Evolutionary conservation across 2,329 filamentous ascomycete species (phyloP).

Genomic region (Sclerotiophoma versabilis): DNA sequence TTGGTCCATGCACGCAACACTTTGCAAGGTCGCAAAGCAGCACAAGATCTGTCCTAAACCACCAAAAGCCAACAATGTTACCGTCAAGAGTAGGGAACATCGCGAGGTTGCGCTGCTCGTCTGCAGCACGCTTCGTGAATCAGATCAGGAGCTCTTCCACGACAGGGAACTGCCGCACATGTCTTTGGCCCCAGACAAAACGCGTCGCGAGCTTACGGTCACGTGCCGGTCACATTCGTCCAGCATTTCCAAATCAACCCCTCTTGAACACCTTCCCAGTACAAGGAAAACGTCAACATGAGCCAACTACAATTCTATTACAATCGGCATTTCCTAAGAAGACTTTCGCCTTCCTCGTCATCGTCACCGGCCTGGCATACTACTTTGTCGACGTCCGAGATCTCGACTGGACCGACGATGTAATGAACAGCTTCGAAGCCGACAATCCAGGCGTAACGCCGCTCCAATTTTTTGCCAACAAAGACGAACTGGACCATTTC

Average conservation of each 20-base stretch:
- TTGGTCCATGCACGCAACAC: conserved; percentile 5
- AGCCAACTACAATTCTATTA: conserved; percentile 6
- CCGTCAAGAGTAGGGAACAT: neutral
- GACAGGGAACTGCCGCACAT: neutral
- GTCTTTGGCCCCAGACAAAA: neutral
- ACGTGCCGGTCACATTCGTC: conserved; percentile 7
- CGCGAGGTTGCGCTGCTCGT: neutral
- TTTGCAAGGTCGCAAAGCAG: neutral
- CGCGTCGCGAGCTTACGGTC: conserved; percentile 12
- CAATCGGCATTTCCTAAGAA: conserved; percentile 45
- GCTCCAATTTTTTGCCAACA: conserved; percentile 36
- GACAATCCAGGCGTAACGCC: conserved; percentile 27
- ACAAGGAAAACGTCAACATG: neutral
- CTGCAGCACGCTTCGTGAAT: neutral
- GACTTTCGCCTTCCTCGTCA: conserved; percentile 34
- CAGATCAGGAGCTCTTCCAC: neutral
- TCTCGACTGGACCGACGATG: conserved; percentile 31
- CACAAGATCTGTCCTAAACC: neutral
- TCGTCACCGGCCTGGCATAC: conserved; percentile 32
- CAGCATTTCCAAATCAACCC: neutral
- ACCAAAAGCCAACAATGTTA: conserved; percentile 10
- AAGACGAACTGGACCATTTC: conserved; percentile 38
- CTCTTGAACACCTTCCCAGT: too few relatives aligned
- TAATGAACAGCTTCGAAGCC: conserved; percentile 24
- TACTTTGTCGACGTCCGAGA: conserved; percentile 32